Percentiles rank a stretch among this genome's conserved stretches.
Evolutionary conservation across 352 stramenopile species (phyloP).

Genomic region (Phytophthora hybrid): DNA sequence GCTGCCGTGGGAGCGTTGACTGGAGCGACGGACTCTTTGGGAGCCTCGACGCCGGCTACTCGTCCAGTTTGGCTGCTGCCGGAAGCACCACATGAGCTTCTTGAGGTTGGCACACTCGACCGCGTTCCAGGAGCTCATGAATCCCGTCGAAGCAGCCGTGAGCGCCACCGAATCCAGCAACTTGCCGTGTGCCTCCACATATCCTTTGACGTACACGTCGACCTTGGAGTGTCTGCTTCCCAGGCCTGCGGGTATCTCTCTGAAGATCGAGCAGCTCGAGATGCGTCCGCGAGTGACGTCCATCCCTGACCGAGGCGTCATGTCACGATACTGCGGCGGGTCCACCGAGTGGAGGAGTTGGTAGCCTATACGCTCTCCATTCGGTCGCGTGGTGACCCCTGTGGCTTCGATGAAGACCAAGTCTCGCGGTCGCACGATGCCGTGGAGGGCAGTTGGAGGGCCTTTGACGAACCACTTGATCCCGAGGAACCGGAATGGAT

Average conservation of each 20-base stretch:
- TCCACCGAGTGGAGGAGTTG: slow-evolving; percentile 47
- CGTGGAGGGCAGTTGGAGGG: slow-evolving; percentile 30
- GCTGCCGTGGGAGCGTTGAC: slow-evolving; percentile 27
- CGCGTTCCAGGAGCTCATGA: slow-evolving; percentile 58
- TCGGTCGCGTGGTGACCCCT: slow-evolving; percentile 37
- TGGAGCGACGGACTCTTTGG: slow-evolving; percentile 11
- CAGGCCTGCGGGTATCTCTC: slow-evolving; percentile 16
- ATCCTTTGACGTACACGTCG: slow-evolving; percentile 54
- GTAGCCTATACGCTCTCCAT: slow-evolving; percentile 42
- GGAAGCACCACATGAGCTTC: slow-evolving; percentile 55
- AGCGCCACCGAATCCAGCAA: slow-evolving; percentile 51
- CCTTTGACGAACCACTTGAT: slow-evolving; percentile 49
- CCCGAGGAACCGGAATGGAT: slow-evolving; percentile 47
- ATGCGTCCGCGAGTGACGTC: slow-evolving; percentile 42
- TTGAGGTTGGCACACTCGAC: slow-evolving; percentile 54
- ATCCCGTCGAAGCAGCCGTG: slow-evolving; percentile 48
- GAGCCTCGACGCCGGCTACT: slow-evolving; percentile 2
- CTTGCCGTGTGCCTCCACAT: slow-evolving; percentile 51
- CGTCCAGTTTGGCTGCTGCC: slow-evolving; percentile 16
- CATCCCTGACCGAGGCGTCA: slow-evolving; percentile 20
- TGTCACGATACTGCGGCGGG: slow-evolving; percentile 31
- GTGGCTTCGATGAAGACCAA: slow-evolving; percentile 47
- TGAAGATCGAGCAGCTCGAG: slow-evolving; percentile 48
- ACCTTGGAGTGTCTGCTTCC: slow-evolving; percentile 25
- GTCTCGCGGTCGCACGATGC: slow-evolving; percentile 39